A percentile compares a stretch with the other conserved stretches of the same genome.
These are phyloP conservation scores for Botrytis porri DNA, from an alignment of 2,329 filamentous ascomycete species.

Conservation along the genomic window DNA sequence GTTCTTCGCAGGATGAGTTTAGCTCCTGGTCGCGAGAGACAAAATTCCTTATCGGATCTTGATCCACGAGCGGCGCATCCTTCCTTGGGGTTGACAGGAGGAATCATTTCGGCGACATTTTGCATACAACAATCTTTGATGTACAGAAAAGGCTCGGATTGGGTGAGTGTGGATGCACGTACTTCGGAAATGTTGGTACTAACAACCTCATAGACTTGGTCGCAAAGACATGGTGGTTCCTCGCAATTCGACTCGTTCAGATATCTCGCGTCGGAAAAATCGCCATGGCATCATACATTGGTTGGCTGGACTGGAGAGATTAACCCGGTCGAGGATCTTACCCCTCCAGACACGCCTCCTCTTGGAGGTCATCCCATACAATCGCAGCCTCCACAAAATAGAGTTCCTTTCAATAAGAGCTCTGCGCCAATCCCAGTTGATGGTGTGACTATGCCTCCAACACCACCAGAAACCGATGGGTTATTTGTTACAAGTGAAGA, in stretches of 20 bases:
- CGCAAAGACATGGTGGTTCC: slow-evolving; percentile 78
- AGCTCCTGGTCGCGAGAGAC: slow-evolving; percentile 26
- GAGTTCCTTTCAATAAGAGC: slow-evolving; percentile 61
- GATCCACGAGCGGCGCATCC: slow-evolving; percentile 52
- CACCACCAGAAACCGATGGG: slow-evolving; percentile 62
- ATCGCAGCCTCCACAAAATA: slow-evolving; percentile 40
- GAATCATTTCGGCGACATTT: slow-evolving; percentile 64
- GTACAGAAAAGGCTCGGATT: slow-evolving; percentile 57
- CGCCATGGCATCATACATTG: slow-evolving; percentile 86
- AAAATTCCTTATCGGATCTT: slow-evolving; percentile 53
- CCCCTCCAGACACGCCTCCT: slow-evolving; percentile 49
- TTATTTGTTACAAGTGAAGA: slow-evolving; percentile 69
- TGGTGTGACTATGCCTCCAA: slow-evolving; percentile 51
- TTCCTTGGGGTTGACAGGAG: slow-evolving; percentile 58
- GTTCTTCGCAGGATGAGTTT: slow-evolving; percentile 46
- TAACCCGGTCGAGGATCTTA: slow-evolving; percentile 49
- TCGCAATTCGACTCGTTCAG: slow-evolving; percentile 89
- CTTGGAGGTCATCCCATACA: slow-evolving; percentile 44
- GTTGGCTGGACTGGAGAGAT: slow-evolving; percentile 96
- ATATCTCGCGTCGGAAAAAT: slow-evolving; percentile 78
- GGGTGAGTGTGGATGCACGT: slow-evolving; percentile 48
- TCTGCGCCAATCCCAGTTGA: slow-evolving; percentile 78
- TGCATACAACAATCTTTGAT: slow-evolving; percentile 59
- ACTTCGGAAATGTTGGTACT: slow-evolving; percentile 19
- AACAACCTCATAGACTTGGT: slow-evolving; percentile 58